These are phyloP conservation scores for Astrothelium macrocarpum DNA, from an alignment of 495 filamentous ascomycete species.

Conservation along the genomic window DNA sequence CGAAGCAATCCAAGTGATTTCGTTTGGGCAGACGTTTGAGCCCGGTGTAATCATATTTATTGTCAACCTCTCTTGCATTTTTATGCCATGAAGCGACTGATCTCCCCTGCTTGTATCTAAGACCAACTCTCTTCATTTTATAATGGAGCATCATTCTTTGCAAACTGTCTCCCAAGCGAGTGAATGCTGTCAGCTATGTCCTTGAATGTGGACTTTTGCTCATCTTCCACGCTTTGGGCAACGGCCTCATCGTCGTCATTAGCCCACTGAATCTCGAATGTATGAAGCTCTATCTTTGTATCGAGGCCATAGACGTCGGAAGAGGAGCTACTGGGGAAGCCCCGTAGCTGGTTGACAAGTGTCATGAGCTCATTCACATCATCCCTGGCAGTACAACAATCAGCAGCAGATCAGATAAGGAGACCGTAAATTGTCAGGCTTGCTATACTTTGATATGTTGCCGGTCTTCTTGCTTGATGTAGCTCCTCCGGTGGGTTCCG, in stretches of 20 bases:
- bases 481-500: constrained; percentile 3
- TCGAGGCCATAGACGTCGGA: constrained; percentile 18
- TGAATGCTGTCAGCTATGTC: constrained; percentile 20
- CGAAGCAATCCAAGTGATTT: no score
- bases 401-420: not conserved
- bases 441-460: constrained; percentile 14
- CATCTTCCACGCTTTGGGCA: constrained; percentile 13
- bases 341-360: constrained; percentile 17
- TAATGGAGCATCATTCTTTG: constrained; percentile 20
- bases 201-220: constrained; percentile 24
- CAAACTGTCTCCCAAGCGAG: constrained; percentile 17
- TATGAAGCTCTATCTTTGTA: constrained; percentile 17
- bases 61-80: not conserved
- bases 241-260: constrained; percentile 17
- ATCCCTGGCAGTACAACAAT: constrained; percentile 7
- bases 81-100: not conserved
- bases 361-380: constrained; percentile 20
- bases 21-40: no score
- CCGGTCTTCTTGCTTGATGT: constrained; percentile 15
- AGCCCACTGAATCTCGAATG: constrained; percentile 23
- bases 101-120: not conserved
- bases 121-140: not conserved
- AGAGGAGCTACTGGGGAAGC: constrained; percentile 17
- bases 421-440: not conserved
- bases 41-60: no score